Base-by-base conservation (phyloP, 2,329 filamentous ascomycete genomes). In the Ampelomyces quisqualis region DNA sequence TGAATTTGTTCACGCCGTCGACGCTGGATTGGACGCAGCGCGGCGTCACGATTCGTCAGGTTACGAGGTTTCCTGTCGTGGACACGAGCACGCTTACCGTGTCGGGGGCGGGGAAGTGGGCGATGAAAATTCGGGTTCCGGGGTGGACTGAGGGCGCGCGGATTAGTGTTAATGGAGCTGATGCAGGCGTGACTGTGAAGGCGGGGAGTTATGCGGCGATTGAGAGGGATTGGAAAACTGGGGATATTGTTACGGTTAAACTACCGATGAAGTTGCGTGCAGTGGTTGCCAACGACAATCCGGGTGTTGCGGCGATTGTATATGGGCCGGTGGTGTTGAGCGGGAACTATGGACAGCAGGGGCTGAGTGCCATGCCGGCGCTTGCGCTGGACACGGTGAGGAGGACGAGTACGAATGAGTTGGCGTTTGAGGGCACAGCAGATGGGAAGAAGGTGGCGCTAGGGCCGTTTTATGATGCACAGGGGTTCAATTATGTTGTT, bases 1-100 rank as follows among this genome's bases (percentile, higher is more conserved):
- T 79, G 23, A 78, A 78, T 45, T 55, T 78, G 2, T 78, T 76
- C 45, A 71, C 70, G 0, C 70, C 75, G 0, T 77, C 75, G 0
- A 67, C 63, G 3, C 50, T 78, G 9, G 65, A 60, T 11, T 78
- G 75, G 75, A 57, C 61, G 0, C 60, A 72, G 7, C 63, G 64
- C 6, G 51, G 49, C n/a, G 58, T 75, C 4, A 69, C 58, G 1
- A 41, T 78, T 13, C 67, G 59, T 0, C 75, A 78, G 55, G 57
- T 56, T 3, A 77, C 74, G 0, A 59, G 57, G 0, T 76, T 70
- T 36, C 76, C 76, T 0, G 60, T 67, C 2, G 47, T 48, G 2
- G 73, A 75, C 43, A 70, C 68, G 0, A 67, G 66, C 0, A 72
- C 61, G 1, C 41, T 78, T 13, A 65, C 58, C 1, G 51, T 78